Conservation (phyloP, 345 rosid genomes). For the Murraya paniculata region DNA sequence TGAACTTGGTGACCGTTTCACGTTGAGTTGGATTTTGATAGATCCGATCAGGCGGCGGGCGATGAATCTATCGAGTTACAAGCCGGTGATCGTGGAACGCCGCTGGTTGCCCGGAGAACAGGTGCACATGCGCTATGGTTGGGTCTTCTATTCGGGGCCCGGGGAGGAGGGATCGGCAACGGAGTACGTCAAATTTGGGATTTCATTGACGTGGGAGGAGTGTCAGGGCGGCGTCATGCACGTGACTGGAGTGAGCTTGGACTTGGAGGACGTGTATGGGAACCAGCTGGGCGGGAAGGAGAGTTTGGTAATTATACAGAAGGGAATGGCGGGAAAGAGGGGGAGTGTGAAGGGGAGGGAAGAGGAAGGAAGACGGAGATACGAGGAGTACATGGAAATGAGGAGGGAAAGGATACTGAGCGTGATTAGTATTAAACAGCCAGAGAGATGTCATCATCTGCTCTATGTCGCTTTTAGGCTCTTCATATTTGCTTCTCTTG, state of each 20-base stretch:
- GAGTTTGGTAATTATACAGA: slow-evolving; percentile 46
- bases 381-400: slow-evolving; percentile 41
- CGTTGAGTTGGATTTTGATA: slow-evolving; percentile 71
- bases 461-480: slow-evolving; percentile 46
- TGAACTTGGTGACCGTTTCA: slow-evolving; percentile 38
- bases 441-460: slow-evolving; percentile 30
- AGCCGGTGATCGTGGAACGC: slow-evolving; percentile 54
- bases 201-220: slow-evolving; percentile 54
- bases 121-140: slow-evolving; percentile 49
- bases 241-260: slow-evolving; percentile 65
- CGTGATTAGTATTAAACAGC: slow-evolving; percentile 14
- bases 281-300: slow-evolving; percentile 56
- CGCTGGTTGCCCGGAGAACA: slow-evolving; percentile 71
- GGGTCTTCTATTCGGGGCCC: slow-evolving; percentile 24
- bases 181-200: slow-evolving; percentile 43
- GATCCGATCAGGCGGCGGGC: slow-evolving; percentile 56
- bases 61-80: slow-evolving; percentile 61
- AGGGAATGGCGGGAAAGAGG: slow-evolving; percentile 46
- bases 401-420: slow-evolving; percentile 51
- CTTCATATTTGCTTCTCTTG: slow-evolving; percentile 32
- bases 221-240: slow-evolving; percentile 46
- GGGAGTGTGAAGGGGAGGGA: slow-evolving; percentile 29
- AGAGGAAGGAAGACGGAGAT: slow-evolving; percentile 32
- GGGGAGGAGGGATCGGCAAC: slow-evolving; percentile 21
- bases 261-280: slow-evolving; percentile 72